Conservation (phyloP, 805 yeast species). For the Wickerhamomyces rabaulensis region DNA sequence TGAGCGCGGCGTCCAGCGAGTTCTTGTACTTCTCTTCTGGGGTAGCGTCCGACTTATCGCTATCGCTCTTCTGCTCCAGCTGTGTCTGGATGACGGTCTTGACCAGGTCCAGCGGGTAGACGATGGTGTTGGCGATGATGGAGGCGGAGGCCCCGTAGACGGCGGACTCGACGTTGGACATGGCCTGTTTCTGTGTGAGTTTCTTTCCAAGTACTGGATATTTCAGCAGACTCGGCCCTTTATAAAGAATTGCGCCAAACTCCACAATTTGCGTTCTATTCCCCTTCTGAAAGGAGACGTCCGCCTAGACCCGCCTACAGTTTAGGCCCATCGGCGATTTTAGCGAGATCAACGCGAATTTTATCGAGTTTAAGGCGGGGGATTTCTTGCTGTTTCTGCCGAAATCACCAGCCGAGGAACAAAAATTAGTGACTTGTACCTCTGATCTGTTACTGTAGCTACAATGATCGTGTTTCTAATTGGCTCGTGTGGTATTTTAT, state of each 20-base stretch:
- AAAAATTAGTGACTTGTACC: no score
- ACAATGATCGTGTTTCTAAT: no score
- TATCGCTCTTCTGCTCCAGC: constrained; percentile 16
- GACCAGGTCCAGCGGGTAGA: constrained; percentile 76
- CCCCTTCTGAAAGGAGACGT: not conserved
- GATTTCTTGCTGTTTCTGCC: no score
- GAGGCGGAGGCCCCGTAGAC: constrained; percentile 81
- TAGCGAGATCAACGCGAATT: no score
- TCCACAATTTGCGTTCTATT: not conserved
- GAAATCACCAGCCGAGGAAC: not conserved
- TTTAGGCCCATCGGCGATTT: no score
- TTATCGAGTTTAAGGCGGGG: no score
- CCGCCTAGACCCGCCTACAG: no score
- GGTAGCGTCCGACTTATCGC: constrained; percentile 9
- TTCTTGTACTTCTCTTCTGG: constrained; percentile 39
- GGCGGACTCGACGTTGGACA: constrained; percentile 65
- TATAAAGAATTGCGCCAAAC: not conserved
- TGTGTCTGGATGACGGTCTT: constrained; percentile 78
- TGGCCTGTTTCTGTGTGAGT: constrained; percentile 10
- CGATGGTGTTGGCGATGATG: constrained; percentile 68
- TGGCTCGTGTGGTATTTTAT: no score
- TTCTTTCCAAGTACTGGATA: not conserved
- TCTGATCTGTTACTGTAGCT: not conserved
- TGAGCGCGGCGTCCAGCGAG: constrained; percentile 55
- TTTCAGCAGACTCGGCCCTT: not conserved